Base-by-base conservation (phyloP, 2,329 filamentous ascomycete genomes). In the Pseudogymnoascus sp. region DNA sequence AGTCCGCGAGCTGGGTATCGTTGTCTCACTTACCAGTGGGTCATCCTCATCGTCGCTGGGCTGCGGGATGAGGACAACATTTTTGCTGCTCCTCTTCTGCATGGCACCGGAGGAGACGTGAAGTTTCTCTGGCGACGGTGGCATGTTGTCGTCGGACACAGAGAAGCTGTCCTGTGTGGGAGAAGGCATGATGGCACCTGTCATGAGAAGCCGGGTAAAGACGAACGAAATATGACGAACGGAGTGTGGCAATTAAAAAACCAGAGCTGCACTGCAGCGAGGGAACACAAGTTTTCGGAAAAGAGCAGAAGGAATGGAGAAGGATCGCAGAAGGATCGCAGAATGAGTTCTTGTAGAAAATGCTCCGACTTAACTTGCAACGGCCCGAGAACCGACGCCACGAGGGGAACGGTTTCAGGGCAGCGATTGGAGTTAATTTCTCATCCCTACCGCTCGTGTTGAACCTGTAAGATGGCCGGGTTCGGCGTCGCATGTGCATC, bases 21-120 rank as follows among this genome's bases (percentile, higher is more conserved):
- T 21, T 31, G 24, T 31, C 26, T 33, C 50, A 56, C 65, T 65
- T 65, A 70, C 69, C 11, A 82, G 73, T 5, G 80, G 80, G 66
- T 82, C 80, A 64, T 80, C 77, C 4, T 78, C 72, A 64, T 81
- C 76, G 44, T 76, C 74, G 21, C 76, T 78, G 0, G 80, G 80
- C 59, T 76, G 75, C 6, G 80, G 80, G n/a, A 81, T 73, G 6
- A 81, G 70, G 14, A 82, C 76, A 4, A 56, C 50, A 2, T 56
- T 56, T 19, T 33, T 56, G 50, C 50, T 56, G 50, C 29, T 56
- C 29, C 29, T 56, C 50, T 56, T 56, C n/a, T 56, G 50, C 50
- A 56, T 56, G 11, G 6, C 31, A 19, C 19, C n/a, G n/a, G 50
- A n/a, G 50, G 50, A 33, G n/a, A 16, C 50, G 50, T 33, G 50